Conservation (phyloP, 73 alveolate genomes). For the Paramecium sexaurelia region DNA sequence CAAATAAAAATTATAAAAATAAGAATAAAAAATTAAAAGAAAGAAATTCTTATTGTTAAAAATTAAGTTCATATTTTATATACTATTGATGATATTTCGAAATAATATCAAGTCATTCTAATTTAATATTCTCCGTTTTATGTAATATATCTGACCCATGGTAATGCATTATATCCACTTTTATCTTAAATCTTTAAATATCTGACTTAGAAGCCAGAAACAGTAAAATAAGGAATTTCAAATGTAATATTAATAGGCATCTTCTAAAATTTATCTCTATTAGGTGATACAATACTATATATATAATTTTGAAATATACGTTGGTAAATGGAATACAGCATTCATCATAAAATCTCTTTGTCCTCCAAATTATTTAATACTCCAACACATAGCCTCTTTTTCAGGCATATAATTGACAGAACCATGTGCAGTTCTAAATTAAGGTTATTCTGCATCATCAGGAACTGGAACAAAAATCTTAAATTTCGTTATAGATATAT, state of each 20-base stretch:
- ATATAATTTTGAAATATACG: slow-evolving; percentile 10
- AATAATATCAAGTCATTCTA: slow-evolving; percentile 57
- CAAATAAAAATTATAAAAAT: background rate
- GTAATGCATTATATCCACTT: slow-evolving; percentile 96
- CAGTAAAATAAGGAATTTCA: slow-evolving; percentile 99
- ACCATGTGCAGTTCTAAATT: slow-evolving; percentile 94
- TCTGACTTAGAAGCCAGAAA: slow-evolving; percentile 94
- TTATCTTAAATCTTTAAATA: slow-evolving; percentile 97
- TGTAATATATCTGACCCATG: slow-evolving; percentile 79
- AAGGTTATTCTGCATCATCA: slow-evolving; percentile 93
- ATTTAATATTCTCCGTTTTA: slow-evolving; percentile 70
- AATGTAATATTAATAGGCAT: slow-evolving; percentile 93
- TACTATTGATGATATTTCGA: background rate
- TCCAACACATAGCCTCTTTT: slow-evolving; percentile 96
- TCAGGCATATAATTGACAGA: slow-evolving; percentile 91
- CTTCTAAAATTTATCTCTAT: slow-evolving; percentile 80
- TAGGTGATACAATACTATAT: slow-evolving; percentile 62
- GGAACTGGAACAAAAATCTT: slow-evolving; percentile 97
- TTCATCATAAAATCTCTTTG: slow-evolving; percentile 96
- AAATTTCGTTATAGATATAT: background rate
- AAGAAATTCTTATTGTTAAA: too few relatives aligned
- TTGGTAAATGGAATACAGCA: slow-evolving; percentile 97
- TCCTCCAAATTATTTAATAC: slow-evolving; percentile 97
- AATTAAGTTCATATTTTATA: background rate
- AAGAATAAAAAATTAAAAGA: background rate